Conservation (phyloP, 805 yeast species). For the Candida boidinii region DNA sequence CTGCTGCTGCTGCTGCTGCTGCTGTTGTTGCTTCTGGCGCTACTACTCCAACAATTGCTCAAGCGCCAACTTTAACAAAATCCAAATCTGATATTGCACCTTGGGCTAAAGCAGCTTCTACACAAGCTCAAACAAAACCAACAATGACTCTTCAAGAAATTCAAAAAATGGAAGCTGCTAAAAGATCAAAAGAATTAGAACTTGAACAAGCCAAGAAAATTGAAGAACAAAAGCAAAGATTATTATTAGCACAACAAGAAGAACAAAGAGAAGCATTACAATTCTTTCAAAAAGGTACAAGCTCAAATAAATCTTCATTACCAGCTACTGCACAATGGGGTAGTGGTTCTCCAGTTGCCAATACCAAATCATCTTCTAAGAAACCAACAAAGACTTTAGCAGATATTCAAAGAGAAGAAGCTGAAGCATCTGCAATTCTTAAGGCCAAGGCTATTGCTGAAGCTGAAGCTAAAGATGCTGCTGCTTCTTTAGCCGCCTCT, state of each 20-base stretch:
- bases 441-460: slow-evolving; percentile 20
- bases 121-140: slow-evolving; percentile 21
- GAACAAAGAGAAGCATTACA: neutral
- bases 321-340: slow-evolving; percentile 29
- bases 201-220: slow-evolving; percentile 31
- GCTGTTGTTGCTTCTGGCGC: neutral
- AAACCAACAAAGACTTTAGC: slow-evolving; percentile 44
- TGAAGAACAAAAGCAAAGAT: slow-evolving; percentile 13
- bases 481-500: slow-evolving; percentile 7
- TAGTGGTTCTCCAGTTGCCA: slow-evolving; percentile 7
- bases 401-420: slow-evolving; percentile 57
- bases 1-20: neutral
- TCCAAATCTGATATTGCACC: slow-evolving; percentile 33
- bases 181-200: slow-evolving; percentile 20
- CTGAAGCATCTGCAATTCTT: slow-evolving; percentile 26
- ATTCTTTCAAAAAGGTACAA: neutral
- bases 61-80: neutral
- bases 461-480: slow-evolving; percentile 19
- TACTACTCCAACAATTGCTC: neutral
- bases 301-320: slow-evolving; percentile 16
- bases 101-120: slow-evolving; percentile 36
- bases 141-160: slow-evolving; percentile 41
- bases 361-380: slow-evolving; percentile 7
- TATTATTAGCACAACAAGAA: slow-evolving; percentile 4
- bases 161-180: slow-evolving; percentile 38